Evolutionary conservation across 2,329 filamentous ascomycete genomes (phyloP).

Genomic region (Curvularia spicifera): DNA sequence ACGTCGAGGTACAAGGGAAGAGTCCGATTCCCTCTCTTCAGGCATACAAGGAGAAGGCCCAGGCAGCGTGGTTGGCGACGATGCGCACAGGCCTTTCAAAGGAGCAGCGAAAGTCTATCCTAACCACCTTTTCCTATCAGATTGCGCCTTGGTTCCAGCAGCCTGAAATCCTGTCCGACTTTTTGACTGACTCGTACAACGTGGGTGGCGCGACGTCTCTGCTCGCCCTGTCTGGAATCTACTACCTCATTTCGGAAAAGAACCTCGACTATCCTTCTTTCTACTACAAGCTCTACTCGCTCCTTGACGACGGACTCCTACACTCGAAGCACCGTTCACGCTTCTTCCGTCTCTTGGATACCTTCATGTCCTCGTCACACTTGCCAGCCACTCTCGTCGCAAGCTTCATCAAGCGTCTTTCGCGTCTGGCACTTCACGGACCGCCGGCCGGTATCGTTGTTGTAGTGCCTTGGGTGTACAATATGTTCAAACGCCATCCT

Average conservation of each 20-base stretch:
- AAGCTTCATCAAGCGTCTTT: slow-evolving; percentile 94
- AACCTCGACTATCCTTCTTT: slow-evolving; percentile 97
- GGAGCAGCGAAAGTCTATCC: slow-evolving; percentile 77
- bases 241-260: slow-evolving; percentile 89
- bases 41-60: slow-evolving; percentile 78
- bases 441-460: slow-evolving; percentile 89
- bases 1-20: slow-evolving; percentile 68
- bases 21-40: slow-evolving; percentile 65
- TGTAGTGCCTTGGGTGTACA: slow-evolving; percentile 93
- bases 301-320: slow-evolving; percentile 83
- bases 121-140: slow-evolving; percentile 75
- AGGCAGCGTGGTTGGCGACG: slow-evolving; percentile 84
- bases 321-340: slow-evolving; percentile 93
- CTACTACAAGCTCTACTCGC: slow-evolving; percentile 90
- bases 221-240: slow-evolving; percentile 88
- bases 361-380: slow-evolving; percentile 89
- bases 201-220: slow-evolving; percentile 85
- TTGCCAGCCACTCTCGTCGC: slow-evolving; percentile 88
- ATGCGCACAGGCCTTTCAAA: slow-evolving; percentile 71
- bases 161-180: slow-evolving; percentile 91
- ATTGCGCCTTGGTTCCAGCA: slow-evolving; percentile 90
- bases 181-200: slow-evolving; percentile 92
- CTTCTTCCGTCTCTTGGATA: slow-evolving; percentile 91
- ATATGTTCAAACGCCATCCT: slow-evolving; percentile 87
- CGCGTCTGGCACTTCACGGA: slow-evolving; percentile 81